Conservation (phyloP, 306 rosid species). For the Cucurbita maxima region DNA sequence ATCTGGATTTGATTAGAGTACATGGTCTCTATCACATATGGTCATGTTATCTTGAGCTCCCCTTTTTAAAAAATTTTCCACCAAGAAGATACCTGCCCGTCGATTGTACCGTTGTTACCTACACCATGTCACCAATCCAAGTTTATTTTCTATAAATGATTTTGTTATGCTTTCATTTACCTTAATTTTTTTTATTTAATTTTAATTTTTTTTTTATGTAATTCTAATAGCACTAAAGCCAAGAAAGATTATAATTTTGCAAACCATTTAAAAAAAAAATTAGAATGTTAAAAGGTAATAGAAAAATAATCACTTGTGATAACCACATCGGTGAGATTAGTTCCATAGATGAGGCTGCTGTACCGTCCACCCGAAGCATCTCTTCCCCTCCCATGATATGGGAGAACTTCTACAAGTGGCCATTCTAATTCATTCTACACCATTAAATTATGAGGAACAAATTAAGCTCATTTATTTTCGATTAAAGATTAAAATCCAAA, state of each 20-base stretch:
- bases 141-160: too few species aligned
- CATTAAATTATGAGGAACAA: background rate
- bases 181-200: too few species aligned
- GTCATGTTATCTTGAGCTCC: slow-evolving; percentile 29
- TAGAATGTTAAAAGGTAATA: background rate
- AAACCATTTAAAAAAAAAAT: too few species aligned
- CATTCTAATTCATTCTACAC: slow-evolving; percentile 47
- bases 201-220: too few species aligned
- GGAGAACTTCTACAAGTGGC: slow-evolving; percentile 29
- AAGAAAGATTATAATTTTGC: too few species aligned
- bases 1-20: slow-evolving; percentile 43
- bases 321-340: slow-evolving; percentile 59
- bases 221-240: too few species aligned
- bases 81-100: slow-evolving; percentile 66
- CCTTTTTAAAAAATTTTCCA: slow-evolving; percentile 33
- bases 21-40: slow-evolving; percentile 54
- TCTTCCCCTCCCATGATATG: slow-evolving; percentile 61
- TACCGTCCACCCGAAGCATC: slow-evolving; percentile 44
- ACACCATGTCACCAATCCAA: background rate
- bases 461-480: too few species aligned
- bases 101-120: slow-evolving; percentile 77
- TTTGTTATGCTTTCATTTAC: too few species aligned
- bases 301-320: slow-evolving; percentile 37
- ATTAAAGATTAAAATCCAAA: too few species aligned
- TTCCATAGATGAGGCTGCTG: slow-evolving; percentile 57